Evolutionary conservation across 2,329 filamentous ascomycete genomes (phyloP), one percentile per base, ranked within the genome.

Genomic region (Tolypocladium cylindrosporum): DNA sequence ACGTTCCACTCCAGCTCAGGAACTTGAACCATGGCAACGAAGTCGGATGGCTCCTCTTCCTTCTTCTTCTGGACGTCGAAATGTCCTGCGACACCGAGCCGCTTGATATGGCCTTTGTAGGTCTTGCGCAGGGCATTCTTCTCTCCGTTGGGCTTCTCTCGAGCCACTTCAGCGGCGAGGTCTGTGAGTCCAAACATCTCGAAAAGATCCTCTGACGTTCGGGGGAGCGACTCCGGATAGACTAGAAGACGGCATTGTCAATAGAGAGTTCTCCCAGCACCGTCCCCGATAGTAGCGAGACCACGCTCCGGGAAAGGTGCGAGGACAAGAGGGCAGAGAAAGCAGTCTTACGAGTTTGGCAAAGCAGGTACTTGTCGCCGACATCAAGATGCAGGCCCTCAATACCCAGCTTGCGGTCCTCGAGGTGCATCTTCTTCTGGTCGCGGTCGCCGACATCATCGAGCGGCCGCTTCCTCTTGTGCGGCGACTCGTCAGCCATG

Each of bases 91-190:
- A 87, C 76, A 41, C 82, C 82, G 39, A 87, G 72, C 52, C 78
- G 79, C 74, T 87, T 87, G 68, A 87, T 84, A 63, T 87, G 82
- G 56, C 83, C 83, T 70, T 87, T 87, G 74, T 87, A 87, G 19
- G 84, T 86, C 68, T 87, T 87, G 34, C 84, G 79, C 54, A 87
- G 75, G 62, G 81, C 82, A 66, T 87, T 87, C 76, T 86, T 87
- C 69, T 85, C 81, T 62, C 84, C 84, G 67, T 85, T 85, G 16
- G 83, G 82, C 67, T 85, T 82, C 56, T 81, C 81, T 60, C 84
- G 79, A 60, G 84, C 84, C 45, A 87, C 83, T 62, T 84, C 80
- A 58, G 79, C 78, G 59, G 84, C 84, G 57, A 87, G 77, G 56
- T 70, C 72, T 54, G 77, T 75, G 62, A 87, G 72, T 65, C 76